These are phyloP conservation scores for Stipa capillata DNA, from an alignment of 176 grass and related monocot genomes.

Conservation along the genomic window DNA sequence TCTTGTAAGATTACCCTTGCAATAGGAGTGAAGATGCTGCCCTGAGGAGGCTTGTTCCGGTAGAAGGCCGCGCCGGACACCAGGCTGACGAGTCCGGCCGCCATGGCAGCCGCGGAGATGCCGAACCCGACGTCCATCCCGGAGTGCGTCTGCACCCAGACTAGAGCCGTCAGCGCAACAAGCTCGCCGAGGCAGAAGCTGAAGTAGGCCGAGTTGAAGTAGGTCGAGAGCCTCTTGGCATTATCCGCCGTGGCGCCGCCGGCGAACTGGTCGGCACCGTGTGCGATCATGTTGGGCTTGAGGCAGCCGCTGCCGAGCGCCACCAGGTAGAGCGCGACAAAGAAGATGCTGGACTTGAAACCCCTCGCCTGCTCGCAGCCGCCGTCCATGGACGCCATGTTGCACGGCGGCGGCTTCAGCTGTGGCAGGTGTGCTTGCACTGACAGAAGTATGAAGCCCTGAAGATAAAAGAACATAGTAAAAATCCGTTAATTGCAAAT, in stretches of 20 bases:
- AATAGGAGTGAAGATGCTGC: slow-evolving; percentile 81
- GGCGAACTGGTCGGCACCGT: slow-evolving; percentile 81
- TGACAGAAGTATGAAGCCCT: slow-evolving; percentile 91
- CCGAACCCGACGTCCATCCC: slow-evolving; percentile 95
- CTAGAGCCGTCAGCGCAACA: slow-evolving; percentile 68
- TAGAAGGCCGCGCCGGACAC: slow-evolving; percentile 58
- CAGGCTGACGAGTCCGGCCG: slow-evolving; percentile 55
- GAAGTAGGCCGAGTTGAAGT: slow-evolving; percentile 98
- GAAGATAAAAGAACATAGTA: neutral
- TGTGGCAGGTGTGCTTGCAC: slow-evolving; percentile 92
- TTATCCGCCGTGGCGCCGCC: slow-evolving; percentile 27
- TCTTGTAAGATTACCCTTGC: slow-evolving; percentile 40
- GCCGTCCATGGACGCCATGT: slow-evolving; percentile 49
- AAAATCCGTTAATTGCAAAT: neutral
- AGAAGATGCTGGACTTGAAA: slow-evolving; percentile 66
- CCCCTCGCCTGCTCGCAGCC: slow-evolving; percentile 61
- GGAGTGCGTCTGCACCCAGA: slow-evolving; percentile 90
- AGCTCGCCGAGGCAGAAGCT: slow-evolving; percentile 94
- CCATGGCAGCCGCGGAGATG: slow-evolving; percentile 71
- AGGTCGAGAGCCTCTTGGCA: slow-evolving; percentile 68
- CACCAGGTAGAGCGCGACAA: slow-evolving; percentile 79
- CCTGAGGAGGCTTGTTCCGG: slow-evolving; percentile 76
- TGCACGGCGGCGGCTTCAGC: slow-evolving; percentile 84
- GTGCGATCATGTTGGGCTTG: slow-evolving; percentile 98
- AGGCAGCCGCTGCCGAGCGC: slow-evolving; percentile 91